Evolutionary conservation across 2,329 filamentous ascomycete species (phyloP), one percentile per base, ranked within the genome.

Genomic region (Thielaviopsis euricoi): DNA sequence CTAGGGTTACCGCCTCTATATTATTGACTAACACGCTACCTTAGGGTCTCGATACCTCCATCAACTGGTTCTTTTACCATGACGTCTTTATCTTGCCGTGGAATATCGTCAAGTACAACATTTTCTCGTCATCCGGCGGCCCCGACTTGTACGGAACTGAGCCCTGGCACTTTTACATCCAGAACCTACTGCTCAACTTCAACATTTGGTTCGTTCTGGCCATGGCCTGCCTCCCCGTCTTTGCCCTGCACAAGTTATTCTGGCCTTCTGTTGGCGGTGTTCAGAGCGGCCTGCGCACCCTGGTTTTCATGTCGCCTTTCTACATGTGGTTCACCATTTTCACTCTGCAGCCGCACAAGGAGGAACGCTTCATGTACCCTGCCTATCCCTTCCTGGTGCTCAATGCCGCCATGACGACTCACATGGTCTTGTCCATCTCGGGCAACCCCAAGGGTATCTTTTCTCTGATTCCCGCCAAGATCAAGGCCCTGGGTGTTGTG

Each of bases 331-430:
- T 98, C 26, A 80, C 72, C 3, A 93, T 97, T 62, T 97, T 98
- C 72, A 91, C 87, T 0, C 68, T 86, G 9, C 93, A 98, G 67
- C 88, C 93, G 17, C 93, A 98, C 72, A 98, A 98, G 67, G 93
- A 98, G 69, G 93, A 98, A 71, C 79, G 93, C 6, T 98, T 98
- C 74, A 97, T 98, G 90, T 98, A 95, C 66, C 93, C 93, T 0
- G 87, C 82, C 1, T 98, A 98, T 66, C 93, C 93, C 0, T 89
- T 91, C 62, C 76, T 98, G 43, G 86, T 87, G 0, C 76, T 98
- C 40, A 96, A 95, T 65, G 90, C 90, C 2, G 87, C 91, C 9
- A 79, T 96, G 56, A 80, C 87, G 3, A 73, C 94, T 40, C 89
- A 97, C 68, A 85, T 94, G 59, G 66, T 94, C 1, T 76, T 97